Evolutionary conservation across 1,284 basidiomycete genomes (phyloP).

Genomic region (Sporisorium sorghi): DNA sequence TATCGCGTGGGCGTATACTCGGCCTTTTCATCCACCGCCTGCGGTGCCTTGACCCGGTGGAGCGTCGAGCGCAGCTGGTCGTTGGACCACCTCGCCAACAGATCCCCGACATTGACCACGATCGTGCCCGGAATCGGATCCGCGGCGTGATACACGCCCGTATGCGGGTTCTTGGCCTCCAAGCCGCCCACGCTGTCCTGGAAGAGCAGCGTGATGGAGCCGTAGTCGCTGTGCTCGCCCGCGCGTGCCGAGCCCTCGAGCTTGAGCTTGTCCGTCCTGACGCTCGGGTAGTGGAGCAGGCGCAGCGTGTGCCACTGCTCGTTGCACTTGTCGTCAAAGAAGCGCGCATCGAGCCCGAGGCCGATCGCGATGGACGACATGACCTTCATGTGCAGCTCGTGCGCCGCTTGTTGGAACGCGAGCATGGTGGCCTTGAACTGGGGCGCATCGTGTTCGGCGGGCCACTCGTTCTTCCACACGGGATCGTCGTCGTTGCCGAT

Average conservation of each 20-base stretch:
- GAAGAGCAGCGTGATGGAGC: conserved; percentile 28
- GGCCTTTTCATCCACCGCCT: conserved; percentile 12
- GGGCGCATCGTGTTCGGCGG: conserved; percentile 75
- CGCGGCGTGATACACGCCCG: conserved; percentile 24
- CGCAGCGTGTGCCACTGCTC: conserved; percentile 27
- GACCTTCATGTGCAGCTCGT: conserved; percentile 78
- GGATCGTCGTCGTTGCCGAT: conserved; percentile 79
- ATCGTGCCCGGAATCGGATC: conserved; percentile 28
- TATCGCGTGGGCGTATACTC: conserved; percentile 77
- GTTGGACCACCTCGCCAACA: conserved; percentile 29
- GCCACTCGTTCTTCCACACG: conserved; percentile 77
- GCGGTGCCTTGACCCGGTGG: conserved; percentile 28
- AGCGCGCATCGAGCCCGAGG: conserved; percentile 70
- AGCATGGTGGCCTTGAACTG: conserved; percentile 79
- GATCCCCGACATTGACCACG: conserved; percentile 30
- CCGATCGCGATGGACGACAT: conserved; percentile 85
- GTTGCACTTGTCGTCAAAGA: conserved; percentile 33
- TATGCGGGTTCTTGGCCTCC: conserved; percentile 31
- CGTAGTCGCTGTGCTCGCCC: conserved; percentile 35
- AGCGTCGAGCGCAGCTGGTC: conserved; percentile 23
- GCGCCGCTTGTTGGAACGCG: conserved; percentile 77
- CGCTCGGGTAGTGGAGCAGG: conserved; percentile 28
- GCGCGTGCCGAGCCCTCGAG: conserved; percentile 22
- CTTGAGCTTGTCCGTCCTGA: conserved; percentile 25
- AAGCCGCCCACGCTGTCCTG: conserved; percentile 28